A percentile compares a stretch with the other conserved stretches of the same genome.
Evolutionary conservation across 495 filamentous ascomycete genomes (phyloP).

Genomic region (Hyaloscypha variabilis): DNA sequence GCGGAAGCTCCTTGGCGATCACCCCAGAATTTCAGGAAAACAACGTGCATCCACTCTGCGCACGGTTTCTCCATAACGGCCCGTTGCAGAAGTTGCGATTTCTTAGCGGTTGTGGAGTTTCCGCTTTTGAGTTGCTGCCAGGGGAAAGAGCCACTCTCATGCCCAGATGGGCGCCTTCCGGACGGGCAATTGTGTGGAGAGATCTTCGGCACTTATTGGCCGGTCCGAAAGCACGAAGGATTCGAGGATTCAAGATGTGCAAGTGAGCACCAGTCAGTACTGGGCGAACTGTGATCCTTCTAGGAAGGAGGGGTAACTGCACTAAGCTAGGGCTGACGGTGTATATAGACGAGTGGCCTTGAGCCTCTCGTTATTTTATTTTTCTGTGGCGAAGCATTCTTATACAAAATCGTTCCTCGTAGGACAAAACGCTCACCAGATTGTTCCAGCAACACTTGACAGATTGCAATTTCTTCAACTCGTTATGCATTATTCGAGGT

Average conservation of each 20-base stretch:
- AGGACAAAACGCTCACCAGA: neutral
- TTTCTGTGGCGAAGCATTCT: neutral
- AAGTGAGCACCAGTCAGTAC: neutral
- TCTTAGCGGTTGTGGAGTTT: neutral
- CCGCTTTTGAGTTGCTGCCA: neutral
- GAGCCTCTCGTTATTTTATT: neutral
- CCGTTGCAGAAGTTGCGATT: neutral
- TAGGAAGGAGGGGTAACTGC: neutral
- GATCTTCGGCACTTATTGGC: neutral
- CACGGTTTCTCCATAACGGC: neutral
- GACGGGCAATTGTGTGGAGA: neutral
- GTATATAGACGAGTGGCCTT: neutral
- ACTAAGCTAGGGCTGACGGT: neutral
- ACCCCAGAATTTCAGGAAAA: neutral
- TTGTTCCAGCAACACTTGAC: neutral
- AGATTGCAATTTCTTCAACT: neutral
- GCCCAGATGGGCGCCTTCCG: neutral
- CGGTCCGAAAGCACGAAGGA: neutral
- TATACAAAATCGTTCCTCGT: neutral
- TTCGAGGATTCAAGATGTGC: neutral
- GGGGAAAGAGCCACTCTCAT: neutral
- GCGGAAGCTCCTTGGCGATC: neutral
- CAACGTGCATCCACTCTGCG: neutral
- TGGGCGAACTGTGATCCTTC: neutral
- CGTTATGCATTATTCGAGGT: slow-evolving; percentile 23